Conservation (phyloP, 352 stramenopile species). For the Globisporangium recalcitrans region DNA sequence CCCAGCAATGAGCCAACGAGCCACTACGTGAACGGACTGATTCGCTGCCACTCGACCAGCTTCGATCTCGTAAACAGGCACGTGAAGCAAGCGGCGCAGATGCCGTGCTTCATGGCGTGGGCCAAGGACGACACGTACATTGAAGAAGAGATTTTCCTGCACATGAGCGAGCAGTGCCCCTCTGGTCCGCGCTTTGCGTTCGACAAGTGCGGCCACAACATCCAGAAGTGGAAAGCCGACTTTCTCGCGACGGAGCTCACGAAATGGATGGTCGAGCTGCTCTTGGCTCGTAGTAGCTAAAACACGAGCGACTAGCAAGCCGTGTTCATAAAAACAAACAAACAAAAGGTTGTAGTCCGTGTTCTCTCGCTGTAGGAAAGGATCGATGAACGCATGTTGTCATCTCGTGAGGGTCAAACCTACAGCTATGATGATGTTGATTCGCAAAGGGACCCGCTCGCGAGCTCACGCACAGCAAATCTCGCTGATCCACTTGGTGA, state of each 20-base stretch:
- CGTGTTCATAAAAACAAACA: background rate
- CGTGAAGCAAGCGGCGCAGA: conserved; percentile 19
- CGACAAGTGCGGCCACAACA: conserved; percentile 53
- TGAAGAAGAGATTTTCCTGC: conserved; percentile 42
- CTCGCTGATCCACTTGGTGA: conserved; percentile 7
- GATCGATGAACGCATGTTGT: too few species aligned
- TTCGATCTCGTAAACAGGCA: conserved; percentile 34
- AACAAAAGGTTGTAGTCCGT: too few species aligned
- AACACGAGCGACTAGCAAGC: background rate
- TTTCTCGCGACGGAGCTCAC: conserved; percentile 35
- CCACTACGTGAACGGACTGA: conserved; percentile 52
- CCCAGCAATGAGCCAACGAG: conserved; percentile 27
- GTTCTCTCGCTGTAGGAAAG: too few species aligned
- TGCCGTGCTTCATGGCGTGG: conserved; percentile 54
- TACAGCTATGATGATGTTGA: too few species aligned
- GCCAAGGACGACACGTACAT: conserved; percentile 56
- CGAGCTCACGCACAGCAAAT: background rate
- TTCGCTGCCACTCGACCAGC: conserved; percentile 39
- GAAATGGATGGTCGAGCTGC: conserved; percentile 28
- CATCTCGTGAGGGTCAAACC: too few species aligned
- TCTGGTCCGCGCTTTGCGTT: conserved; percentile 41
- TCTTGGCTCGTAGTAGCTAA: background rate
- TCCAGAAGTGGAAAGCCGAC: conserved; percentile 64
- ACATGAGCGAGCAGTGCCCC: conserved; percentile 30
- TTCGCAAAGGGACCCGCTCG: background rate